These are phyloP conservation scores for Guyanaporus albipodus DNA, from an alignment of 768 basidiomycete species.

Conservation along the genomic window DNA sequence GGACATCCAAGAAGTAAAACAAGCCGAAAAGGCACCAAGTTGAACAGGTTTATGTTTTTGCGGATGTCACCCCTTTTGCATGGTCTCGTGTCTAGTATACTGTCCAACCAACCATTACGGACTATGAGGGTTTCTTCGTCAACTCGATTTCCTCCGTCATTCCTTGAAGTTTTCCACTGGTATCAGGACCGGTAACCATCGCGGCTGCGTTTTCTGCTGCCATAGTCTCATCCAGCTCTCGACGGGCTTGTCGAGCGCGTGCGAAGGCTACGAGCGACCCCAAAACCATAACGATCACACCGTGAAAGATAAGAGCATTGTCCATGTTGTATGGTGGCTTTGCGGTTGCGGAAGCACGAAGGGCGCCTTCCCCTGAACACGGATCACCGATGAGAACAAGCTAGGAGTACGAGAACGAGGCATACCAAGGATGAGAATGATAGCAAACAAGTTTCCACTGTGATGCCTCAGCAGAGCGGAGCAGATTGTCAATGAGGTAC, in stretches of 20 bases:
- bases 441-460: slow-evolving; percentile 64
- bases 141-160: background rate
- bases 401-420: slow-evolving; percentile 4
- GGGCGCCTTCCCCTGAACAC: slow-evolving; percentile 54
- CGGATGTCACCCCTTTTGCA: too few relatives aligned
- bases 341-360: slow-evolving; percentile 58
- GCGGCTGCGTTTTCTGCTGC: background rate
- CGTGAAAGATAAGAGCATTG: slow-evolving; percentile 64
- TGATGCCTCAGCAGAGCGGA: background rate
- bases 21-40: too few relatives aligned
- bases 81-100: background rate
- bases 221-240: slow-evolving; percentile 59
- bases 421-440: slow-evolving; percentile 62
- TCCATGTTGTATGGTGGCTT: slow-evolving; percentile 74
- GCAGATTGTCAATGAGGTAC: slow-evolving; percentile 27
- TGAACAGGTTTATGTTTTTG: too few relatives aligned
- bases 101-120: too few relatives aligned
- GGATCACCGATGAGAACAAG: background rate
- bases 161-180: background rate
- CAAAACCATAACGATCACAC: slow-evolving; percentile 40
- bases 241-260: slow-evolving; percentile 58
- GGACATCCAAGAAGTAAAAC: too few relatives aligned
- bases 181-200: background rate
- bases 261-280: slow-evolving; percentile 46
- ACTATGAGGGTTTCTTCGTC: background rate